Evolutionary conservation across 2,329 filamentous ascomycete genomes (phyloP), one percentile per base, ranked within the genome.

Genomic region (Coniochaeta hoffmannii): DNA sequence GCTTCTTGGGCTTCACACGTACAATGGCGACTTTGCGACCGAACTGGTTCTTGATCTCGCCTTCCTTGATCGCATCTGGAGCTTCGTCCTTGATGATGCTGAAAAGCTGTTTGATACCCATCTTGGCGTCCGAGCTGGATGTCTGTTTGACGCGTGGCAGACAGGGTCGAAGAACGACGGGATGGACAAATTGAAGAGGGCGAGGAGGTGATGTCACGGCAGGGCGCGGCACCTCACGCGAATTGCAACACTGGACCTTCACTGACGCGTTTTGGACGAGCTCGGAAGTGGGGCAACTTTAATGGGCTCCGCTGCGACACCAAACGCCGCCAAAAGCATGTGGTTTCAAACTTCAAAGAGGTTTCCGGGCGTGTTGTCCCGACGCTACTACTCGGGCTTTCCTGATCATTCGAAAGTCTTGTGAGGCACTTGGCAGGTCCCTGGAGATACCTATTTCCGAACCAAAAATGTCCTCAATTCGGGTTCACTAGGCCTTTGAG

Each of bases 31-130:
- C 93, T 75, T 99, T 99, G 70, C 94, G 89, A 61, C 94, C 94
- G 69, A 99, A 99, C 62, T 99, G 94, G 65, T 93, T 93, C 76
- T 99, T 99, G 79, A 99, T 99, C 69, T 99, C 94, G 58, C 94
- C 90, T 68, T 91, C 88, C 73, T 97, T 97, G 79, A 97, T 83
- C 32, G 94, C 88, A 74, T 92, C 89, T n/a, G 94, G 94, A 62
- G 91, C 89, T 76, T 97, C 88, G 68, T 97, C 92, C 66, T 89
- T 88, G 73, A 94, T 90, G 70, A 94, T 87, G 62, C 83, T 80
- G 71, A 87, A 90, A 44, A 94, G 81, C 64, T 89, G 83, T 78
- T 86, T 87, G 64, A 86, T 86, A 71, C 82, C 79, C 79, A 84
- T 85, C 38, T 61, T 76, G 62, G 63, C 64, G n/a, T 50, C 49